Base-by-base conservation (phyloP, 805 yeast genomes). In the Starmerella powellii region DNA sequence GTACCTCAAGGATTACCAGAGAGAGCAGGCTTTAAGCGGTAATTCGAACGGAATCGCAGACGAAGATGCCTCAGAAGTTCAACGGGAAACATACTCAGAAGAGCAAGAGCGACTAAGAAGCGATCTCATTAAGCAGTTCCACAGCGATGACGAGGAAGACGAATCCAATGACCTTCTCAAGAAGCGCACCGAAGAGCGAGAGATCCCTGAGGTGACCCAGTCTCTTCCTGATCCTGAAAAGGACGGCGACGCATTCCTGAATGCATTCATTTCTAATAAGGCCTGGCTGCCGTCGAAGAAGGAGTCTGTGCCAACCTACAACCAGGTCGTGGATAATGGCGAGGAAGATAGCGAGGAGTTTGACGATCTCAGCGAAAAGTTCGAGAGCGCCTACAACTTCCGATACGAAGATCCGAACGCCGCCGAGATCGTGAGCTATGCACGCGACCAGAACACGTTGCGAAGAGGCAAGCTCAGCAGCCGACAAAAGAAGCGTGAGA, bases 371-470 rank as follows among this genome's bases (percentile, higher is more conserved):
- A 95, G 81, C 5, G 98, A 91, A 54, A 67, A 75, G 55, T 86
- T 84, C 55, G 98, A 91, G 62, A 76, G 76, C 49, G 95, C 94
- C 0, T 88, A 87, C 64, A 91, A 91, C 57, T 88, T 88, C 70
- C 73, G 98, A 59, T 91, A 73, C 59, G 98, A 91, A 63, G 96
- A 87, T 55, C 86, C 94, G 13, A 75, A 77, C 50, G 73, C 95
- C 6, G 84, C 88, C 0, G 95, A 88, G 56, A 83, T 91, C 60
- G 80, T 87, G 16, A 80, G 94, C 15, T 91, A 88, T 65, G 96
- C 97, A 2, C 85, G 98, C 72, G 60, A 58, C 48, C 95, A 86
- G 62, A 94, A 91, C 19, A 85, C 97, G 0, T 70, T 86, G 57
- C 78, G 98, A 65, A 72, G 98, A 58, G 76, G 80, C 17, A 77